A percentile compares a stretch with the other conserved stretches of the same genome.
phyloP scores from a whole-genome alignment of 2,329 filamentous ascomycete genomes.

The Furcasterigmium furcatum region DNA sequence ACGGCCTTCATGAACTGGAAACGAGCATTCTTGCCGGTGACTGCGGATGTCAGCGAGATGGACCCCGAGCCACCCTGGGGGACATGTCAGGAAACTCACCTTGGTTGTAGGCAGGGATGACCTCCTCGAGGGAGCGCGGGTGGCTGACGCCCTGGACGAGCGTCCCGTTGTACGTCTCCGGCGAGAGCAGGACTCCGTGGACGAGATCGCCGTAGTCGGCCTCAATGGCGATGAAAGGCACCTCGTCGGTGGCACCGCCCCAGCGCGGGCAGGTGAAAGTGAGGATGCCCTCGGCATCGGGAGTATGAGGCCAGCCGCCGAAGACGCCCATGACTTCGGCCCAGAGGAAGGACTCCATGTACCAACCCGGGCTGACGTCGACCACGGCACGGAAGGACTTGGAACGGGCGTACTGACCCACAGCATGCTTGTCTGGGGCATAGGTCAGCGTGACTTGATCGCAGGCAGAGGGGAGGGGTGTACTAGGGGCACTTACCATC shows the following conservation, averaged over 20 bases:
- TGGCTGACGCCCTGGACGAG: slow-evolving; percentile 34
- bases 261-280: slow-evolving; percentile 31
- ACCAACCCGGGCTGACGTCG: slow-evolving; percentile 35
- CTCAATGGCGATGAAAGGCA: slow-evolving; percentile 33
- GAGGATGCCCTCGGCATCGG: slow-evolving; percentile 29
- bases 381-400: slow-evolving; percentile 29
- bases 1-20: slow-evolving; percentile 25
- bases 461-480: background rate
- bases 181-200: slow-evolving; percentile 38
- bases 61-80: background rate
- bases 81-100: slow-evolving; percentile 8
- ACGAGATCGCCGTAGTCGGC: slow-evolving; percentile 43
- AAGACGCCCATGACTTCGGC: slow-evolving; percentile 23
- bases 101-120: slow-evolving; percentile 27
- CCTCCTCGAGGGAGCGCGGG: slow-evolving; percentile 21
- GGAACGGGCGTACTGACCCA: slow-evolving; percentile 31
- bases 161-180: slow-evolving; percentile 28
- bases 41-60: slow-evolving; percentile 11
- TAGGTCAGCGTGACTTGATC: background rate
- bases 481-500: slow-evolving; percentile 22
- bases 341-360: slow-evolving; percentile 29
- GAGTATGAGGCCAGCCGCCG: slow-evolving; percentile 31
- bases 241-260: slow-evolving; percentile 29
- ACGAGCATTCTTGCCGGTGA: slow-evolving; percentile 25
- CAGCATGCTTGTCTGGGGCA: slow-evolving; percentile 28